Base-by-base conservation (phyloP, 1,284 basidiomycete species). In the Gomphus bonarii region DNA sequence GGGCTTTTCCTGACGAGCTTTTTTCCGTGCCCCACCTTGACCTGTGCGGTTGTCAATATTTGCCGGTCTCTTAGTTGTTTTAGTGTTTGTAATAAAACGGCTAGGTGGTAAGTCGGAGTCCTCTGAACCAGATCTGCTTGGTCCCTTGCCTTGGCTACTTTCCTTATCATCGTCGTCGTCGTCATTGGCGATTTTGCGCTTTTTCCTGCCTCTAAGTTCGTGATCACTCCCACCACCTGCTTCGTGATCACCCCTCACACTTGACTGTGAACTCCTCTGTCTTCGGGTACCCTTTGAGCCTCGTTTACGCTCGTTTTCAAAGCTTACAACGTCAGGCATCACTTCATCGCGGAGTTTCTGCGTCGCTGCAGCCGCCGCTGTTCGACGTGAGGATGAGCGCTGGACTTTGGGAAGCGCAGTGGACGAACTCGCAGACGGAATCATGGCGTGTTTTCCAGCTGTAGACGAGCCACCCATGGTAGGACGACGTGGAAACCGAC, bases 291-390 rank as follows among this genome's bases (percentile, higher is more conserved):
- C 57, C 52, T 67, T 67, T 48, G 62, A 54, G n/a, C 72, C 69
- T 3, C 62, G 63, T 62, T 78, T 79, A 69, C 77, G 74, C 69
- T 90, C 81, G 63, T 78, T 78, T 67, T 89, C 79, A 63, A 77
- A 91, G 58, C 72, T 77, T 48, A 81, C 63, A 10, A 89, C 73
- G 63, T 93, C 90, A 0, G 87, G 84, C 81, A 91, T 90, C 59
- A 89, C 72, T 61, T 77, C 77, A 12, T 86, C 77, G 38, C 77
- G 78, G 44, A 93, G 68, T 62, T 73, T 76, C 61, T 79, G 73
- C 3, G 73, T 75, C 1, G 88, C 90, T 62, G 77, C 81, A 14
- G 75, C 74, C 0, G 89, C 88, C 9, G 90, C 90, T 20, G 71
- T 74, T 30, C 84, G 74, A 63, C 71, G 74, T 20, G 73, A 70